Conservation (phyloP, 768 basidiomycete genomes). For the Russula virescens region DNA sequence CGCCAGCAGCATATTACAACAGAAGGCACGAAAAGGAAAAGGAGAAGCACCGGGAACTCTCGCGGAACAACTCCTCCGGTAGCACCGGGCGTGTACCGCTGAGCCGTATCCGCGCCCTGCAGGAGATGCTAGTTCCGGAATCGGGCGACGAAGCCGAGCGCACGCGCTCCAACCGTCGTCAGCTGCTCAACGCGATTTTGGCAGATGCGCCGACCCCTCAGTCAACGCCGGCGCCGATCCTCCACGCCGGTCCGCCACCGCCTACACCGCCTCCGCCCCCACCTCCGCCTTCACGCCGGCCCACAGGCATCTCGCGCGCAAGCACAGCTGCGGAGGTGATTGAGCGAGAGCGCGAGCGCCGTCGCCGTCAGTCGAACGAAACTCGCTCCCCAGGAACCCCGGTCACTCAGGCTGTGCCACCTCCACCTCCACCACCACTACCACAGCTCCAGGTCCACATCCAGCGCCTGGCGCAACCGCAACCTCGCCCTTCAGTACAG, state of each 20-base stretch:
- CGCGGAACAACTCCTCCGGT: constrained; percentile 24
- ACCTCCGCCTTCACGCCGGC: background rate
- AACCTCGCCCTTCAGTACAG: constrained; percentile 7
- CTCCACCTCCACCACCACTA: background rate
- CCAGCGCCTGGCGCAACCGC: constrained; percentile 9
- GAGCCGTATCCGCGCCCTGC: constrained; percentile 16
- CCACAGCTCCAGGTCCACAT: background rate
- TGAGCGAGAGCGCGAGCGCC: constrained; percentile 24
- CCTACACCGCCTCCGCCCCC: background rate
- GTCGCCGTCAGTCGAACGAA: constrained; percentile 19
- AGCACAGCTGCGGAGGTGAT: constrained; percentile 22
- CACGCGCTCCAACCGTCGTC: constrained; percentile 13
- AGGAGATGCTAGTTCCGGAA: constrained; percentile 21
- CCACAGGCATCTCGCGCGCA: constrained; percentile 20
- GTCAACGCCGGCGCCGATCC: constrained; percentile 10
- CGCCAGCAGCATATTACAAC: constrained; percentile 22
- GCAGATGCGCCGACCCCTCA: constrained; percentile 19
- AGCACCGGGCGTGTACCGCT: constrained; percentile 16
- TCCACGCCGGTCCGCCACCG: background rate
- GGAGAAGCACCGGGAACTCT: constrained; percentile 23
- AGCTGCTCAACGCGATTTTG: constrained; percentile 14
- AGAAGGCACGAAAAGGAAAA: constrained; percentile 23
- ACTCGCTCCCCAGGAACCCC: constrained; percentile 9
- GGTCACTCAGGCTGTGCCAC: background rate
- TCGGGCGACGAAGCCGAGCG: constrained; percentile 25